Percentiles rank a stretch among this genome's conserved stretches.
Evolutionary conservation across 1,284 basidiomycete genomes (phyloP).

Genomic region (Apiotrichum domesticum): DNA sequence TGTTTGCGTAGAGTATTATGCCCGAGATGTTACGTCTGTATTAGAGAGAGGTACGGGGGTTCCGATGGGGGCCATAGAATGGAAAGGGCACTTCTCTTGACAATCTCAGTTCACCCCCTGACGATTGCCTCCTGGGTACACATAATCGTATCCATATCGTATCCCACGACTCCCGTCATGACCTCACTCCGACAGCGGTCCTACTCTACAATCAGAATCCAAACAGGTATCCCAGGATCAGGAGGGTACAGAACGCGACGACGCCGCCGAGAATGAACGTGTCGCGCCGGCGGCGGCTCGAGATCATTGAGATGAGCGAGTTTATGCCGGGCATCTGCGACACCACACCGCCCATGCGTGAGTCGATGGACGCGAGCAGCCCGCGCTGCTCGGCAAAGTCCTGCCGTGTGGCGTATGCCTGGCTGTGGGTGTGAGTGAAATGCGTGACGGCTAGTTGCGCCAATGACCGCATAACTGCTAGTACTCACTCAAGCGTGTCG

Average conservation of each 20-base stretch:
- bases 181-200: too few species aligned
- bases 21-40: too few species aligned
- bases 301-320: slow-evolving; percentile 85
- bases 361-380: slow-evolving; percentile 68
- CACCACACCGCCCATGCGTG: slow-evolving; percentile 74
- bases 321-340: slow-evolving; percentile 89
- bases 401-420: slow-evolving; percentile 95
- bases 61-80: too few species aligned
- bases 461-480: too few species aligned
- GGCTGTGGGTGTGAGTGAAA: slow-evolving; percentile 51
- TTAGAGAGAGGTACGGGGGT: too few species aligned
- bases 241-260: slow-evolving; percentile 74
- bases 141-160: too few species aligned
- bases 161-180: too few species aligned
- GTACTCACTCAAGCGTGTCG: slow-evolving; percentile 71
- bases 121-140: too few species aligned
- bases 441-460: too few species aligned
- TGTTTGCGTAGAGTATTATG: slow-evolving; percentile 60
- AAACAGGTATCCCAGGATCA: slow-evolving; percentile 72
- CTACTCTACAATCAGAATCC: slow-evolving; percentile 38
- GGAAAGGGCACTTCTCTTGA: too few species aligned
- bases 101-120: too few species aligned
- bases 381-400: slow-evolving; percentile 83
- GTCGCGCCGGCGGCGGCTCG: slow-evolving; percentile 80
- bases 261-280: slow-evolving; percentile 81